Evolutionary conservation across 2,329 filamentous ascomycete species (phyloP).

Genomic region (Dothideomycetes sp.): DNA sequence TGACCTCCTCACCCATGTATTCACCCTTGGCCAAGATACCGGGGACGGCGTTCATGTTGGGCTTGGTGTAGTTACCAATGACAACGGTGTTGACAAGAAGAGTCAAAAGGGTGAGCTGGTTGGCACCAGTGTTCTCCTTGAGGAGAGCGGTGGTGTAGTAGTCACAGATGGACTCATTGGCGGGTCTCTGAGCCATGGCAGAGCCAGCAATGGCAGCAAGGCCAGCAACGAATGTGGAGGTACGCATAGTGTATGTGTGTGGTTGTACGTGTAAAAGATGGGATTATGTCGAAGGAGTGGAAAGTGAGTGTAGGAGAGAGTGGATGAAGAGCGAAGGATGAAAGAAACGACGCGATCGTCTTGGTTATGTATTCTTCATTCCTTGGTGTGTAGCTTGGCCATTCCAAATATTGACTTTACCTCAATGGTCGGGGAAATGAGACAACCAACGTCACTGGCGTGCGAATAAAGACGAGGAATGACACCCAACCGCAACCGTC

Average conservation of each 20-base stretch:
- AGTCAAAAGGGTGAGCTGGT: constrained; percentile 48
- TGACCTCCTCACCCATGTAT: constrained; percentile 44
- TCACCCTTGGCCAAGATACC: constrained; percentile 48
- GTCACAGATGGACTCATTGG: constrained; percentile 49
- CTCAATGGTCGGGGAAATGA: constrained; percentile 8
- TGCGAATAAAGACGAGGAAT: constrained; percentile 8
- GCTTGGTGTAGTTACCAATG: constrained; percentile 40
- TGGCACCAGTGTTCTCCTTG: constrained; percentile 49
- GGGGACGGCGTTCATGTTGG: constrained; percentile 45
- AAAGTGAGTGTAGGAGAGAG: background rate
- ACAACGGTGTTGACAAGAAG: constrained; percentile 54
- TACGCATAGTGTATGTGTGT: constrained; percentile 8
- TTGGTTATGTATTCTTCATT: constrained; percentile 12
- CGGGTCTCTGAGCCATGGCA: constrained; percentile 35
- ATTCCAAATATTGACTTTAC: constrained; percentile 10
- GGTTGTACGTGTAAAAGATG: background rate
- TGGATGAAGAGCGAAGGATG: constrained; percentile 5
- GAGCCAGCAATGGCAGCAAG: constrained; percentile 18
- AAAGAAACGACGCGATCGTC: constrained; percentile 3
- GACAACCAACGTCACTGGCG: constrained; percentile 12
- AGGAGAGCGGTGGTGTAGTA: constrained; percentile 54
- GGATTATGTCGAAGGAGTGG: background rate
- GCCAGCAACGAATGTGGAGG: constrained; percentile 14
- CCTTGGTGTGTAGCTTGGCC: constrained; percentile 1
- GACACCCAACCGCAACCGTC: constrained; percentile 4